Evolutionary conservation across 1,139 yeast species (phyloP).

Genomic region (Candida sanyaensis): DNA sequence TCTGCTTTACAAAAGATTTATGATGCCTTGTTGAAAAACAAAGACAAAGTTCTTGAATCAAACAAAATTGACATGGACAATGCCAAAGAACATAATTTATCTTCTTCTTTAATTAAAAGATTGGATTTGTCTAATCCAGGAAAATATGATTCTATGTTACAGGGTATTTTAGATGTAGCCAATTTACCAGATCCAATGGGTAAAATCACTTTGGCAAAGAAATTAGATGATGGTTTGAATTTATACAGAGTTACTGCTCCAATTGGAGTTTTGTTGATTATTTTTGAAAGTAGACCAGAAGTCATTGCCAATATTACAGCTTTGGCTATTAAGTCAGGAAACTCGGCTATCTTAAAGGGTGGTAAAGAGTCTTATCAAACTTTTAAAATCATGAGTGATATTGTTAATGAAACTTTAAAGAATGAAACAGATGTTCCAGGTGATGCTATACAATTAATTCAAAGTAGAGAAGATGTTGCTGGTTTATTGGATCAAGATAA

Average conservation of each 20-base stretch:
- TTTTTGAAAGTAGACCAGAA: slow-evolving; percentile 96
- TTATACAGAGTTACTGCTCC: slow-evolving; percentile 87
- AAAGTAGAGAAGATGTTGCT: slow-evolving; percentile 86
- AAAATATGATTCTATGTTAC: slow-evolving; percentile 90
- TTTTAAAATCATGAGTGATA: slow-evolving; percentile 76
- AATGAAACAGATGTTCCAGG: slow-evolving; percentile 68
- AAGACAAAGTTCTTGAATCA: slow-evolving; percentile 66
- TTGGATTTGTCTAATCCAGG: slow-evolving; percentile 80
- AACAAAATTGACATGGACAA: slow-evolving; percentile 72
- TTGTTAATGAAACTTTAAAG: slow-evolving; percentile 62
- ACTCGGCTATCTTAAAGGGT: slow-evolving; percentile 94
- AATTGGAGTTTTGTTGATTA: slow-evolving; percentile 88
- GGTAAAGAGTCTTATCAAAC: slow-evolving; percentile 92
- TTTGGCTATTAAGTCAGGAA: slow-evolving; percentile 91
- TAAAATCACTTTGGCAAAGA: slow-evolving; percentile 73
- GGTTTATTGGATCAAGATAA: slow-evolving; percentile 82
- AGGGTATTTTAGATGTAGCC: slow-evolving; percentile 92
- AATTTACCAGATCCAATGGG: slow-evolving; percentile 89
- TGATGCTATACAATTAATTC: slow-evolving; percentile 81
- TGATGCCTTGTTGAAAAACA: slow-evolving; percentile 59
- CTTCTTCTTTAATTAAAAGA: slow-evolving; percentile 75
- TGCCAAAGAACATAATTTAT: slow-evolving; percentile 60
- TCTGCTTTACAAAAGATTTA: slow-evolving; percentile 71
- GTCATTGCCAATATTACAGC: slow-evolving; percentile 98
- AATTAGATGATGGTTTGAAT: slow-evolving; percentile 84